Evolutionary conservation across 2,329 filamentous ascomycete species (phyloP), one percentile per base, ranked within the genome.

Genomic region (Paecilomyces dactylethromorphus): DNA sequence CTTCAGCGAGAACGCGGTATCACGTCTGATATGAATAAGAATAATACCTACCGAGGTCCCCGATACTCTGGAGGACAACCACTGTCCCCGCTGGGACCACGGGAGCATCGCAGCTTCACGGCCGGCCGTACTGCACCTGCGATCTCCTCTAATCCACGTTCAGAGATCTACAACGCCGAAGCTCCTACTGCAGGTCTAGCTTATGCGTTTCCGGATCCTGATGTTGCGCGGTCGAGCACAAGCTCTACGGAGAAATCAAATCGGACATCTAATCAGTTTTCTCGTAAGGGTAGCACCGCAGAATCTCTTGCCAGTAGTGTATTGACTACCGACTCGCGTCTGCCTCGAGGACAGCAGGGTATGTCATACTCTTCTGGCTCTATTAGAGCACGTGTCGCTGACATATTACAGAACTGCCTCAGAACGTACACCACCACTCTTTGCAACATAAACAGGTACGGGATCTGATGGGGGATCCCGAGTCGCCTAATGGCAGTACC

Each of bases 191-290:
- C 76, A 26, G 79, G 79, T 70, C 76, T 80, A 63, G 77, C 79
- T 3, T 81, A 80, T 62, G 79, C 79, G 22, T 81, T 81, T 64
- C 79, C 79, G 0, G 79, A 81, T 63, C 79, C 79, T 1, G 78
- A 78, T 54, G 70, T 76, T 11, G 72, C 73, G 21, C 69, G 75
- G 52, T 70, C 73, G 5, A 70, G 71, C 60, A 75, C 74, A 0
- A 70, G 72, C 32, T 70, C 74, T 33, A 68, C 71, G 57, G 71
- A 73, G 22, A 71, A 69, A 49, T 68, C 70, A 12, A 69, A 56
- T 26, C 62, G 65, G n/a, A 69, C 69, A 11, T 65, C 67, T 53
- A 53, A 56, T 22, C 69, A 71, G 11, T 75, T 78, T 59, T 78
- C 76, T 22, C 73, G 78, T 12, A 76, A 79, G 54, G 75, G 75